Percentiles rank a stretch among this genome's conserved stretches.
Evolutionary conservation across 2,329 filamentous ascomycete genomes (phyloP).

Genomic region (Rhinocladiella mackenziei): DNA sequence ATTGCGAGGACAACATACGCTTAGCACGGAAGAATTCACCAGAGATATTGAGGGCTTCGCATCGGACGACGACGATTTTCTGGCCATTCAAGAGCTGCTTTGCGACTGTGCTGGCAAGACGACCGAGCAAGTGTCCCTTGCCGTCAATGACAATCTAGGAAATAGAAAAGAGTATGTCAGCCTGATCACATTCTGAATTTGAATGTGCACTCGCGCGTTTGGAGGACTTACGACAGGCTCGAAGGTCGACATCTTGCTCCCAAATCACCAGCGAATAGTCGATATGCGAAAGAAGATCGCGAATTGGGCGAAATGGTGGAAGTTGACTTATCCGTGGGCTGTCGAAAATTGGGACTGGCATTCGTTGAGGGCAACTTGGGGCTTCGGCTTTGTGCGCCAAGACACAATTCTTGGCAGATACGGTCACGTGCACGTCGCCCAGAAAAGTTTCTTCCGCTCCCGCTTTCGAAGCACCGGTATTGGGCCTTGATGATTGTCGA

Average conservation of each 20-base stretch:
- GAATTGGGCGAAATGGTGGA: slow-evolving; percentile 23
- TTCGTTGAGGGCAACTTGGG: slow-evolving; percentile 3
- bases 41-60: slow-evolving; percentile 99
- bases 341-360: slow-evolving; percentile 12
- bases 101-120: slow-evolving; percentile 57
- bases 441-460: slow-evolving; percentile 11
- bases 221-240: slow-evolving; percentile 59
- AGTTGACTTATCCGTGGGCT: slow-evolving; percentile 12
- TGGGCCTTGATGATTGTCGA: no score
- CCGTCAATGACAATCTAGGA: slow-evolving; percentile 98
- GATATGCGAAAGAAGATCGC: slow-evolving; percentile 15
- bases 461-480: not conserved
- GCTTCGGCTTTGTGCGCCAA: no score
- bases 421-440: no score
- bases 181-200: slow-evolving; percentile 9
- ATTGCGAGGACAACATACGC: slow-evolving; percentile 60
- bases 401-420: slow-evolving; percentile 1
- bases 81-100: slow-evolving; percentile 49
- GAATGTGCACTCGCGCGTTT: not conserved
- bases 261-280: slow-evolving; percentile 22
- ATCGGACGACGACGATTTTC: slow-evolving; percentile 98
- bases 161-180: slow-evolving; percentile 41
- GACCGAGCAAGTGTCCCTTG: slow-evolving; percentile 99
- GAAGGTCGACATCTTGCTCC: slow-evolving; percentile 61
- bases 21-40: slow-evolving; percentile 99